phyloP scores from a whole-genome alignment of 495 filamentous ascomycete genomes.

The Penicillium cinerascens region DNA sequence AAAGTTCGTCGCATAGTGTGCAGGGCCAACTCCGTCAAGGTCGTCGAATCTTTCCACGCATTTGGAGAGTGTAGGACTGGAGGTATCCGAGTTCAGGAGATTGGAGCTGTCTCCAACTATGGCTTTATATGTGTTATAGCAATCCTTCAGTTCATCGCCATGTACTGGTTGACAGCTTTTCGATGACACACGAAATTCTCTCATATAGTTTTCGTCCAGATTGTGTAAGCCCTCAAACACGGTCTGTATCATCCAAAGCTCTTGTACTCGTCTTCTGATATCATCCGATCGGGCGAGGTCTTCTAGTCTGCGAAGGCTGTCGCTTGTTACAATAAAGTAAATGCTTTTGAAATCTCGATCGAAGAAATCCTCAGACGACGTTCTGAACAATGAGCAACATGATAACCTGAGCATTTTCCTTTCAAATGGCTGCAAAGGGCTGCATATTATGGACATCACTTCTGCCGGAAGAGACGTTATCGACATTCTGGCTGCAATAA shows the following conservation, averaged over 20 bases:
- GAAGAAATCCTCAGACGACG: constrained; percentile 11
- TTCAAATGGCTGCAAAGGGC: constrained; percentile 8
- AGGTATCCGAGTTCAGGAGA: constrained; percentile 12
- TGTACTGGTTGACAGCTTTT: constrained; percentile 14
- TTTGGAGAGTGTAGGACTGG: constrained; percentile 6
- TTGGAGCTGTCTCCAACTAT: constrained; percentile 9
- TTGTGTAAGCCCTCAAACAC: constrained; percentile 8
- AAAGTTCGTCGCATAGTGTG: constrained; percentile 12
- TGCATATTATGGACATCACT: constrained; percentile 15
- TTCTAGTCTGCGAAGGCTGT: constrained; percentile 16
- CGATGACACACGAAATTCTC: constrained; percentile 14
- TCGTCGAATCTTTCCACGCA: constrained; percentile 8
- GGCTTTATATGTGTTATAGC: constrained; percentile 8
- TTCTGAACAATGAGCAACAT: constrained; percentile 11
- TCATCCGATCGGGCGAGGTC: constrained; percentile 8
- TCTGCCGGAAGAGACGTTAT: not conserved
- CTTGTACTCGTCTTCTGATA: constrained; percentile 8
- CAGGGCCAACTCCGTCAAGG: constrained; percentile 7
- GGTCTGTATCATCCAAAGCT: constrained; percentile 15
- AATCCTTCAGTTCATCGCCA: constrained; percentile 11
- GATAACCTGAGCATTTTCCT: constrained; percentile 16
- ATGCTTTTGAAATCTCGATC: constrained; percentile 10
- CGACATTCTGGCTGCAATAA: too few relatives aligned
- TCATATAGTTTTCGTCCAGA: not conserved
- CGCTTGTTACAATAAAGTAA: constrained; percentile 19